Base-by-base conservation (phyloP, 148 eudicot genomes). In the Amaranthus palmeri region DNA sequence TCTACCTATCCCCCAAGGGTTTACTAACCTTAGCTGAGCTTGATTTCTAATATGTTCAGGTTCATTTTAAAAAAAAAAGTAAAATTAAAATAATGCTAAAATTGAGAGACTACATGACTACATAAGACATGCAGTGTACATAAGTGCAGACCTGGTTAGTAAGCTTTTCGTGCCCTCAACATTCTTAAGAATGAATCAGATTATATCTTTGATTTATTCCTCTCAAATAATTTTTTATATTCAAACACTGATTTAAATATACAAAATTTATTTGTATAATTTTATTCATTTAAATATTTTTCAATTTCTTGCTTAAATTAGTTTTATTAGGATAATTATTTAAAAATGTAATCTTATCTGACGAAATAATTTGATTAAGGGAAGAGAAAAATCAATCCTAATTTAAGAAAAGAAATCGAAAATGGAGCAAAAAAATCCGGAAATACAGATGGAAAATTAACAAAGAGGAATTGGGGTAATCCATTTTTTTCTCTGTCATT, bases 151-250 rank as follows among this genome's bases (percentile, higher is more conserved):
- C 68, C 53, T 10, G 3, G 3, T 14, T 53, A 8, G 11, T 64
- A 44, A 44, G 5, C 18, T 7, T 47, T 67, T 67, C 70, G 70
- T 67, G 70, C 70, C 70, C 17, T 40, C 70, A 67, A 67, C 70
- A 51, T 12, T 67, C 69, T 48, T 65, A 15, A 3, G 13, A 65
- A 47, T 41, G 14, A 65, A 65, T 65, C 46, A 51, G 6, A 10
- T 2, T 11, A 17, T 51, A 67, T 67, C 70, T 51, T 67, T 67
- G 70, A 51, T 67, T 52, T 5, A 13, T 67, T 67, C 70, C 18
- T 58, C 61, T 15, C 40, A 14, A n/a, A 17, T 15, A 25, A 25
- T 25, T 25, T 25, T 13, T 10, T 0, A 59, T 63, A 44, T 5
- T 45, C 4, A 9, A 0, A 7, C 51, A 0, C 45, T n/a, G 17